Conservation (phyloP, 1,284 basidiomycete genomes). For the Tilletia caries region DNA sequence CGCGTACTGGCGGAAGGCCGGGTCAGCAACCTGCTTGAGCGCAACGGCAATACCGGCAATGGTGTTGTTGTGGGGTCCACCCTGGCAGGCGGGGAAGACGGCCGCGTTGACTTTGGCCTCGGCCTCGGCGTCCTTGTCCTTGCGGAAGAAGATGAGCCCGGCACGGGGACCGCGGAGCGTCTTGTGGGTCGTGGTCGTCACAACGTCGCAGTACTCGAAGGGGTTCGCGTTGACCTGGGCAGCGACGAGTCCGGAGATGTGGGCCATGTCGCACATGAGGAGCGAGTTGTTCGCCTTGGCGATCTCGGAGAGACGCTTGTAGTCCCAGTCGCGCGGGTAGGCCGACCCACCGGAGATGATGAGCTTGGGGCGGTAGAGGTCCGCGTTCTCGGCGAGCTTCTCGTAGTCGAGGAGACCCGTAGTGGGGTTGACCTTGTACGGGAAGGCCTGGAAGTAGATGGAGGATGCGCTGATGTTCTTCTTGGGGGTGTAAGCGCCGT, state of each 20-base stretch:
- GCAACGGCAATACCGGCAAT: conserved; percentile 93
- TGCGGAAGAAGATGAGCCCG: conserved; percentile 98
- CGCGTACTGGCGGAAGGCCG: conserved; percentile 87
- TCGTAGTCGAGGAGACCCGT: conserved; percentile 91
- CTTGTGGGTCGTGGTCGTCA: conserved; percentile 71
- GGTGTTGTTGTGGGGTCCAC: conserved; percentile 98
- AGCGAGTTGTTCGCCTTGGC: conserved; percentile 86
- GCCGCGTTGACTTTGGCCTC: conserved; percentile 96
- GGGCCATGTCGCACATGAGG: conserved; percentile 79
- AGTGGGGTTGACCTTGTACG: conserved; percentile 70
- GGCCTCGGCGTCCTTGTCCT: conserved; percentile 79
- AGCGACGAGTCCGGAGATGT: conserved; percentile 92
- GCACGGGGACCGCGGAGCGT: conserved; percentile 97
- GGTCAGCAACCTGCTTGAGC: conserved; percentile 87
- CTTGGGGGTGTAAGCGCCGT: conserved; percentile 98
- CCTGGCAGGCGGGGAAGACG: conserved; percentile 99
- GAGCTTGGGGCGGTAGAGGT: conserved; percentile 92
- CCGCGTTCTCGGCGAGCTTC: conserved; percentile 77
- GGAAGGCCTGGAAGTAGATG: conserved; percentile 99
- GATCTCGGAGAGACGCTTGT: conserved; percentile 70
- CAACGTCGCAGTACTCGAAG: conserved; percentile 92
- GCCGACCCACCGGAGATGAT: conserved; percentile 98
- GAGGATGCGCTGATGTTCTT: conserved; percentile 99
- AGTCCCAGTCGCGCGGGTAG: conserved; percentile 90
- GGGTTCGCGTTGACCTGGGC: conserved; percentile 88